Evolutionary conservation across 306 rosid species (phyloP).

Genomic region (Trichosanthes truncata): DNA sequence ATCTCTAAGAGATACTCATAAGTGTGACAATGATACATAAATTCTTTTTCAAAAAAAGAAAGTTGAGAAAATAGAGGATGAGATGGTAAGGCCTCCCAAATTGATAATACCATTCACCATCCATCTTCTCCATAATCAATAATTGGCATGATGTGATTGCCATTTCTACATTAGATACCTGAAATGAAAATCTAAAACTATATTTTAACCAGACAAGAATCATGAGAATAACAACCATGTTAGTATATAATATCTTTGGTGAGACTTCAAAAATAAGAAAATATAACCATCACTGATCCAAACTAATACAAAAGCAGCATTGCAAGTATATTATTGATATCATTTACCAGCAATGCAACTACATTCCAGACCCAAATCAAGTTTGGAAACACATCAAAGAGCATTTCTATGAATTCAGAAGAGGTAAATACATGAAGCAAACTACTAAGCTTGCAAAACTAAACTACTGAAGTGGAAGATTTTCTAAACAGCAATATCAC

Average conservation of each 20-base stretch:
- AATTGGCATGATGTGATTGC: neutral
- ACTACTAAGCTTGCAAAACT: neutral
- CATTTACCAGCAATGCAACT: neutral
- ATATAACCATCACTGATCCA: neutral
- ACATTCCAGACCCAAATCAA: neutral
- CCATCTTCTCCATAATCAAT: too few relatives aligned
- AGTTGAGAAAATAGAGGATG: too few relatives aligned
- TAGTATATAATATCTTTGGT: neutral
- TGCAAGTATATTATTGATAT: neutral
- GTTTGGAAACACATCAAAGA: neutral
- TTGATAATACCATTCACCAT: too few relatives aligned
- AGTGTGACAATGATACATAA: too few relatives aligned
- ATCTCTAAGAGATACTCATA: too few relatives aligned
- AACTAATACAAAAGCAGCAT: neutral
- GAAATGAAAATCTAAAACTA: neutral
- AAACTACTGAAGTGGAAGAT: conserved; percentile 1
- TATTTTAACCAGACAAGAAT: neutral
- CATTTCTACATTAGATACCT: neutral
- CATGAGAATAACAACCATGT: neutral
- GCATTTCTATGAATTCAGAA: neutral
- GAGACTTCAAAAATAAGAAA: neutral
- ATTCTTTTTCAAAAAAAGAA: too few relatives aligned
- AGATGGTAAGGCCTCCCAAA: too few relatives aligned
- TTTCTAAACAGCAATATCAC: neutral
- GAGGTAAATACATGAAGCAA: neutral